Conservation (phyloP, 2,329 filamentous ascomycete genomes). For the Clonostachys solani region DNA sequence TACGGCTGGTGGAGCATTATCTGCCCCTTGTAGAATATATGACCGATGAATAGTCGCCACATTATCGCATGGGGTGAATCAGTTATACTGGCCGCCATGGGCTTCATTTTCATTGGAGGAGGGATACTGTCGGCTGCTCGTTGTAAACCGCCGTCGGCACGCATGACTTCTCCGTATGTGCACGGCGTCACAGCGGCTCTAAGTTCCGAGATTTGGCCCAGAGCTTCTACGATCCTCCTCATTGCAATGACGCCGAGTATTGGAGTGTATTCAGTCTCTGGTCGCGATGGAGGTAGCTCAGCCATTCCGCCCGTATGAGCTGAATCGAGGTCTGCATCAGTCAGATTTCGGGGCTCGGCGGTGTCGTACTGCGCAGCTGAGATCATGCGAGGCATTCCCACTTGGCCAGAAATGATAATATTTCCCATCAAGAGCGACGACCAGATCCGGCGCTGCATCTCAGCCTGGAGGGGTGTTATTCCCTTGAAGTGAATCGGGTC, state of each 20-base stretch:
- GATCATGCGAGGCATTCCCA: slow-evolving; percentile 38
- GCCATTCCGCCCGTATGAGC: slow-evolving; percentile 11
- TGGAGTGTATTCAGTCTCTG: slow-evolving; percentile 31
- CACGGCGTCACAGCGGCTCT: not conserved
- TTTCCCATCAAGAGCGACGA: slow-evolving; percentile 33
- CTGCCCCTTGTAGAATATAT: slow-evolving; percentile 18
- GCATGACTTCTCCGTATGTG: slow-evolving; percentile 20
- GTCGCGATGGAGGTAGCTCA: slow-evolving; percentile 27
- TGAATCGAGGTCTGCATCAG: slow-evolving; percentile 31
- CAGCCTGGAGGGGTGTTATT: slow-evolving; percentile 35
- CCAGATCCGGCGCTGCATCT: slow-evolving; percentile 40
- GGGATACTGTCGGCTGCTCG: slow-evolving; percentile 20
- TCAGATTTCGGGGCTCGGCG: slow-evolving; percentile 33
- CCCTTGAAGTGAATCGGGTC: slow-evolving; percentile 33
- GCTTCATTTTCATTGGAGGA: slow-evolving; percentile 22
- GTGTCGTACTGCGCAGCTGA: slow-evolving; percentile 31
- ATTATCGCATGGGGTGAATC: slow-evolving; percentile 17
- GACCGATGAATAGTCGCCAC: slow-evolving; percentile 16
- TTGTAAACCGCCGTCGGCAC: slow-evolving; percentile 26
- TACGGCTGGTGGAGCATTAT: slow-evolving; percentile 22
- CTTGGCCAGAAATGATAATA: slow-evolving; percentile 30
- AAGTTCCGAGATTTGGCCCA: slow-evolving; percentile 12
- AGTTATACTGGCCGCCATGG: slow-evolving; percentile 28
- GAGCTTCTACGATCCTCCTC: slow-evolving; percentile 11
- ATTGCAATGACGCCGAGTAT: slow-evolving; percentile 26